Conservation (phyloP, 441 rosid species). For the Croton laevigatus region DNA sequence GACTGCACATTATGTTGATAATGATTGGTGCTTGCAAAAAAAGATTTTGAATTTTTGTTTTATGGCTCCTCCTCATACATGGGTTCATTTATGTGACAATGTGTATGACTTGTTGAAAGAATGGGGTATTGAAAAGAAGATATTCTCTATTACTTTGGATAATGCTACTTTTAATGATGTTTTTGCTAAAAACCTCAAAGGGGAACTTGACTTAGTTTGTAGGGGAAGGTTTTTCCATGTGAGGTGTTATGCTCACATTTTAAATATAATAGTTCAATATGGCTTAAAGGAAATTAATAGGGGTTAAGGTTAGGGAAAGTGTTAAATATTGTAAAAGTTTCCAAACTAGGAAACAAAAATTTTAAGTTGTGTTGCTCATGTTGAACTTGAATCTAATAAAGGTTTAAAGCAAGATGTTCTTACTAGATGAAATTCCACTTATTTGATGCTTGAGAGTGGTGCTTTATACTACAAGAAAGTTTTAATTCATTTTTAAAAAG, state of each 20-base stretch:
- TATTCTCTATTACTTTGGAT: constrained; percentile 2
- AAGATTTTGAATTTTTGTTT: background rate
- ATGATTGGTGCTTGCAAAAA: background rate
- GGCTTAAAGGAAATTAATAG: background rate
- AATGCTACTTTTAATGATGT: background rate
- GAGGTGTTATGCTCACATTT: background rate
- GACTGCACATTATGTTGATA: background rate
- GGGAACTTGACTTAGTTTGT: too few species aligned
- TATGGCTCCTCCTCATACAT: background rate
- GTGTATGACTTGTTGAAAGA: background rate
- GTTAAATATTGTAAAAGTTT: background rate
- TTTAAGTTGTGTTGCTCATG: too few species aligned
- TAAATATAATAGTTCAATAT: too few species aligned
- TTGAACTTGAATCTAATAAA: too few species aligned
- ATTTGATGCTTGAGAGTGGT: too few species aligned
- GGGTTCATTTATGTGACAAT: background rate
- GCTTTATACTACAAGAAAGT: too few species aligned
- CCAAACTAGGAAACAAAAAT: background rate
- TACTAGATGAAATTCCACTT: too few species aligned
- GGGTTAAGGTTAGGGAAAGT: background rate
- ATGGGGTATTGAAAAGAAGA: background rate
- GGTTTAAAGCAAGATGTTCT: background rate
- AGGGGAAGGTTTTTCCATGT: background rate
- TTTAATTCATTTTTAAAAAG: too few species aligned
- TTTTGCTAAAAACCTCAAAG: too few species aligned